Percentiles rank a stretch among this genome's conserved stretches.
Conservation (phyloP, 2,329 filamentous ascomycete genomes). For the Pseudomassariella vexata region DNA sequence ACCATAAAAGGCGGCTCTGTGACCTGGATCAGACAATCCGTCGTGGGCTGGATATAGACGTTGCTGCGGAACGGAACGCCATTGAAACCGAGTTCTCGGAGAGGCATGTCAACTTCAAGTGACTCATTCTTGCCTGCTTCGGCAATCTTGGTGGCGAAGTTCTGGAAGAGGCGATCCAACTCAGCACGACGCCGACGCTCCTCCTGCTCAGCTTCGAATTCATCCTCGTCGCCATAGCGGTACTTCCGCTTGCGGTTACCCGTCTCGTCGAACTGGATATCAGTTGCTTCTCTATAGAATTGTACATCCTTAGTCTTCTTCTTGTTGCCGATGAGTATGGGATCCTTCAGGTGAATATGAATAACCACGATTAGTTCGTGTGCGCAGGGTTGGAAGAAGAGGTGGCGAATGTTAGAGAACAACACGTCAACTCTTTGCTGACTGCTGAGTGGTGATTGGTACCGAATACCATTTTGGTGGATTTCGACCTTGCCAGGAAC, state of each 20-base stretch:
- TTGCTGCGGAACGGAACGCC: constrained; percentile 95
- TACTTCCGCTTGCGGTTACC: constrained; percentile 97
- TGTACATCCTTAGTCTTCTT: constrained; percentile 99
- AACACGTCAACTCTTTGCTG: constrained; percentile 87
- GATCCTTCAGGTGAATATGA: constrained; percentile 95
- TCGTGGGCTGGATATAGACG: constrained; percentile 91
- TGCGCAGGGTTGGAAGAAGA: constrained; percentile 97
- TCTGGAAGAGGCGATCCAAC: constrained; percentile 92
- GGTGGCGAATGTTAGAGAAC: constrained; percentile 96
- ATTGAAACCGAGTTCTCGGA: constrained; percentile 93
- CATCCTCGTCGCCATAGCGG: constrained; percentile 94
- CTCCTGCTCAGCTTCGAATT: constrained; percentile 97
- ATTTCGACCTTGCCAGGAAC: constrained; percentile 95
- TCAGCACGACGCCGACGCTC: constrained; percentile 87
- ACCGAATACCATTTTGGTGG: constrained; percentile 97
- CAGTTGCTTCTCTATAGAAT: constrained; percentile 95
- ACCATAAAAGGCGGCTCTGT: constrained; percentile 97
- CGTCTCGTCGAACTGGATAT: constrained; percentile 98
- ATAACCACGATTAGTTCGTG: constrained; percentile 97
- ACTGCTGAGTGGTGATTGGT: constrained; percentile 73
- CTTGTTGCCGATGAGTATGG: constrained; percentile 93
- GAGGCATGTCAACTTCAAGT: constrained; percentile 91
- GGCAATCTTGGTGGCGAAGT: constrained; percentile 94
- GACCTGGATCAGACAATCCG: constrained; percentile 93
- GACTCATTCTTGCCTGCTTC: constrained; percentile 89